Percentiles rank a stretch among this genome's conserved stretches.
Evolutionary conservation across 2,329 filamentous ascomycete species (phyloP).

Genomic region (Albifimbria verrucaria): DNA sequence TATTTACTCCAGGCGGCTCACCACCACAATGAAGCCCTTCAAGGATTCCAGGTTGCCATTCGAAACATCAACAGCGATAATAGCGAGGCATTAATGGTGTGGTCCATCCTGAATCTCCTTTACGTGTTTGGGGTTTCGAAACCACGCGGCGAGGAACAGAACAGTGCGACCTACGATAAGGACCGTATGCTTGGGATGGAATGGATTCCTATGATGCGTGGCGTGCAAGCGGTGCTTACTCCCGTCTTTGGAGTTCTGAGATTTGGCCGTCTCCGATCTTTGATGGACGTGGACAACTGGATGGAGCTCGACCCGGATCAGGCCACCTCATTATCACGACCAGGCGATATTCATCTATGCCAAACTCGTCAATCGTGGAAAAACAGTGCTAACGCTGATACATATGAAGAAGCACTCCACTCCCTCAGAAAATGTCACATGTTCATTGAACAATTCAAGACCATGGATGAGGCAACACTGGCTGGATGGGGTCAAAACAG

Average conservation of each 20-base stretch:
- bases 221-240: conserved; percentile 10
- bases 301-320: conserved; percentile 9
- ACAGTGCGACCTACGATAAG: conserved; percentile 8
- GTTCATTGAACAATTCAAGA: conserved; percentile 12
- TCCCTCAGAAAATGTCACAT: conserved; percentile 10
- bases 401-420: conserved; percentile 9
- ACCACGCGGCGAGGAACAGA: not conserved
- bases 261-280: conserved; percentile 1
- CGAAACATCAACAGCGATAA: not conserved
- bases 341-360: conserved; percentile 6
- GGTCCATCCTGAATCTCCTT: conserved; percentile 1
- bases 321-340: not conserved
- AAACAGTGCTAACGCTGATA: not conserved
- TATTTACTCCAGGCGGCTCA: not conserved
- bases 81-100: conserved; percentile 1
- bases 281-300: conserved; percentile 14
- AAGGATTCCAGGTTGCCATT: conserved; percentile 1
- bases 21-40: not conserved
- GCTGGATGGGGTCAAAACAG: conserved; percentile 12
- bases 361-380: conserved; percentile 5
- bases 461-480: conserved; percentile 3
- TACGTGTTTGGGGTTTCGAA: conserved; percentile 5
- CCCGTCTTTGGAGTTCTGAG: conserved; percentile 6
- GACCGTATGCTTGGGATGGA: conserved; percentile 13
- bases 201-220: conserved; percentile 16